phyloP scores from a whole-genome alignment of 164 flowering plant genomes.

The Piper betle region DNA sequence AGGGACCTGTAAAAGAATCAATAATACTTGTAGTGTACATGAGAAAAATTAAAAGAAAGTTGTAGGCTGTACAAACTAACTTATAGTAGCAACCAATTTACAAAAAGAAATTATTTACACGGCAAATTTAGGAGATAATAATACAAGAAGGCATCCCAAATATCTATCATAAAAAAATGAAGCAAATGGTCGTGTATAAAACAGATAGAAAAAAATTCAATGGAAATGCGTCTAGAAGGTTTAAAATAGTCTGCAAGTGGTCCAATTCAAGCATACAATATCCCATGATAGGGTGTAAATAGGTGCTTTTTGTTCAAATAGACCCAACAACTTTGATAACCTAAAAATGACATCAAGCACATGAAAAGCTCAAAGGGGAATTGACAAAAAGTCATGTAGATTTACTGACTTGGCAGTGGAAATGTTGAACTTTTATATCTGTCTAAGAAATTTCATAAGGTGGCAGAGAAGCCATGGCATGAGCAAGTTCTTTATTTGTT shows the following conservation, averaged over 20 bases:
- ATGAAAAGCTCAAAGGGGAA: no score
- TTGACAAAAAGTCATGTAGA: no score
- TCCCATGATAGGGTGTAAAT: no score
- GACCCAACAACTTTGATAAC: no score
- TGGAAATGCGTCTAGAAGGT: no score
- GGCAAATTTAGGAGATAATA: neutral
- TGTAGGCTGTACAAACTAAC: neutral
- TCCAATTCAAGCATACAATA: no score
- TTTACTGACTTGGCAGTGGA: constrained; percentile 49
- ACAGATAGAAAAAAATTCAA: no score
- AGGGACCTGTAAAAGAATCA: constrained; percentile 39
- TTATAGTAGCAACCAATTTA: neutral
- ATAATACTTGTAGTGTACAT: neutral
- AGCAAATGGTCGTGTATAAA: no score
- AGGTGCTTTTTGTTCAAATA: no score
- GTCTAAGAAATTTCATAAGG: constrained; percentile 78
- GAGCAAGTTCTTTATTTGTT: constrained; percentile 60
- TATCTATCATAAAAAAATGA: neutral
- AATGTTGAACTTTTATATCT: constrained; percentile 54
- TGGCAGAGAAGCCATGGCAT: constrained; percentile 67
- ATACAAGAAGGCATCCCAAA: neutral
- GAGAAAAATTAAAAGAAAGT: neutral
- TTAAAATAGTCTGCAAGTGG: no score
- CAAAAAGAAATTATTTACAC: neutral
- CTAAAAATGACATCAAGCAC: no score